Base-by-base conservation (phyloP, 1,284 basidiomycete genomes). In the Exobasidium rhododendri region DNA sequence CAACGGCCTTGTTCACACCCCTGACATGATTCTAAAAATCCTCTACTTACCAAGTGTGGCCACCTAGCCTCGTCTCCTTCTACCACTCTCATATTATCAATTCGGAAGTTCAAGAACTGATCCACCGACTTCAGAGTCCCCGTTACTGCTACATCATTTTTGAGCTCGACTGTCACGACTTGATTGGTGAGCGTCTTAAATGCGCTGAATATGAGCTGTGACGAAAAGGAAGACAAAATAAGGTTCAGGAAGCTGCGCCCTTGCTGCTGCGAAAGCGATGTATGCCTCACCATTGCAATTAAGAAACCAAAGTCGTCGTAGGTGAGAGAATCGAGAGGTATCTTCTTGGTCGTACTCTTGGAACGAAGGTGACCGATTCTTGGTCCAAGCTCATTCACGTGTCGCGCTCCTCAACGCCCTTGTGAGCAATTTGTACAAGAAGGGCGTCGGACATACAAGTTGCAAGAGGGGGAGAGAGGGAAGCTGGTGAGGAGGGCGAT, bases 121-220 rank as follows among this genome's bases (percentile, higher is more conserved):
- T 97, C 94, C 52, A 98, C 94, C 56, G 92, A 94, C 84, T 96
- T 97, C 73, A 99, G 83, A 24, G 92, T 90, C 2, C 96, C 96
- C 13, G 91, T 92, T 80, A 98, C 94, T 20, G 91, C 93, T 58
- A 98, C 87, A 82, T 98, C 94, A 83, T 99, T 99, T 84, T 99
- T 98, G 77, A 99, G 88, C 81, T 99, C 94, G 72, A 98, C 93
- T 17, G 92, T 96, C 46, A 74, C 70, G 72, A 88, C 87, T 80
- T 97, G 94, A 81, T 96, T 94, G 2, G 94, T 97, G 56, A 99
- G 87, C 14, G 94, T 98, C 83, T 98, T 98, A 88, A 99, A 98
- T 49, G 97, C 93, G 53, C 92, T 94, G 82, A 94, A 94, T 74
- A 94, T 94, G 73, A 94, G 87, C 92, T 94, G 77, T 10, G 35